Evolutionary conservation across 2,329 filamentous ascomycete genomes (phyloP), one percentile per base, ranked within the genome.

Genomic region (Alternaria panax): DNA sequence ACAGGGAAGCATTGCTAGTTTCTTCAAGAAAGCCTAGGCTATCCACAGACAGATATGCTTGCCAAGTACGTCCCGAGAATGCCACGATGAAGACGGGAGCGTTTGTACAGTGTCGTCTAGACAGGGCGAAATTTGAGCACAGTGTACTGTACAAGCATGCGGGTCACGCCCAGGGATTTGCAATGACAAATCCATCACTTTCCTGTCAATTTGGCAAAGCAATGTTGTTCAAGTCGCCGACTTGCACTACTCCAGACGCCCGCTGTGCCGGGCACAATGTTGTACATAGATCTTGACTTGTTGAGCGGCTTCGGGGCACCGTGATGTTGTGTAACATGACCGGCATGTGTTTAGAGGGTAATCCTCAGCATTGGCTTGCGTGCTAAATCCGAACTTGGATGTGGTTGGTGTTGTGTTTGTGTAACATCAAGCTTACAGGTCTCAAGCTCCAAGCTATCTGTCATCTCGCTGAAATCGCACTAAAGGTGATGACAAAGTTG

Each of bases 1-100:
- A 3, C 90, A 92, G 72, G 92, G 93, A 3, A 96, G 84, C 75
- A 96, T 97, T 73, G 96, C 93, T 90, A 92, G 90, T 1, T 97
- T 97, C 80, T 97, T 97, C 78, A 85, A 86, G 41, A 97, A 96
- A 82, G 95, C 93, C 72, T 78, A 64, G 67, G 30, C 24, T 22
- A 14, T 7, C 14, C 4, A 14, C 22, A 36, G 20, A 25, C 32
- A 24, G 38, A 41, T 24, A 41, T 14, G 38, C 38, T 24, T 41
- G 38, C 38, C 20, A 24, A 4, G 14, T 28, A 9, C 25, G 8
- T 8, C 24, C 22, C 24, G 20, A n/a, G 42, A 14, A 8, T 40
- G 18, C 18, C 38, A 14, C 38, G 18, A 32, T 32, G 45, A 48
- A 36, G 20, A 48, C 14, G 12, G 14, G n/a, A 48, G n/a, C 18